Conservation (phyloP, 2,329 filamentous ascomycete species). For the Fusarium concolor region DNA sequence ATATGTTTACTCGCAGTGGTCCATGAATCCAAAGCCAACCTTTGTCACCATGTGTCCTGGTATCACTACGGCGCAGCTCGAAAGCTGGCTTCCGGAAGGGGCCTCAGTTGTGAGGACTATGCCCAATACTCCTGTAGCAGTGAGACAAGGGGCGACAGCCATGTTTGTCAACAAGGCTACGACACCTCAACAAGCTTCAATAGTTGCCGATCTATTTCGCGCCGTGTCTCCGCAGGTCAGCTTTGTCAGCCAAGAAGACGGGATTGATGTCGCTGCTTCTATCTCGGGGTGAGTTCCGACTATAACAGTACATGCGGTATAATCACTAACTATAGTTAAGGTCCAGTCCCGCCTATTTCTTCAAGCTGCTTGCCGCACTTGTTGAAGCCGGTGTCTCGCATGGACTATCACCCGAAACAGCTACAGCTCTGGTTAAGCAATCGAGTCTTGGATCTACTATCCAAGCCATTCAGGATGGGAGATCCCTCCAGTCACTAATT, state of each 20-base stretch:
- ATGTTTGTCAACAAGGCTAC: not conserved
- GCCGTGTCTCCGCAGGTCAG: constrained; percentile 1
- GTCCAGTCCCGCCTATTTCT: not conserved
- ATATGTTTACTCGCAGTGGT: not conserved
- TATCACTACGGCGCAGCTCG: not conserved
- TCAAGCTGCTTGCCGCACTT: not conserved
- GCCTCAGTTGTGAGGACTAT: not conserved
- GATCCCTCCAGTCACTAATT: not conserved
- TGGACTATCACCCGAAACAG: not conserved
- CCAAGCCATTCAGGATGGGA: not conserved
- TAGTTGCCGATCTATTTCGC: not conserved
- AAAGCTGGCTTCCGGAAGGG: not conserved
- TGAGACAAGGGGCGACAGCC: constrained; percentile 1
- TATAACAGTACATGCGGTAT: too few relatives aligned
- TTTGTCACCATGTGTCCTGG: constrained; percentile 8
- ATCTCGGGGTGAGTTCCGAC: not conserved
- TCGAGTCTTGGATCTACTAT: not conserved
- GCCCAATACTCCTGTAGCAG: constrained; percentile 4
- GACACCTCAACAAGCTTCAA: not conserved
- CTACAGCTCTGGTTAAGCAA: not conserved
- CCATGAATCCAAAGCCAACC: not conserved
- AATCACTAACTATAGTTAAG: not conserved
- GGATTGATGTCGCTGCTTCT: not conserved
- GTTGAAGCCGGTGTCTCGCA: not conserved
- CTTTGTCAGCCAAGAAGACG: not conserved